phyloP scores from a whole-genome alignment of 768 basidiomycete species.

The Serendipita sp. region DNA sequence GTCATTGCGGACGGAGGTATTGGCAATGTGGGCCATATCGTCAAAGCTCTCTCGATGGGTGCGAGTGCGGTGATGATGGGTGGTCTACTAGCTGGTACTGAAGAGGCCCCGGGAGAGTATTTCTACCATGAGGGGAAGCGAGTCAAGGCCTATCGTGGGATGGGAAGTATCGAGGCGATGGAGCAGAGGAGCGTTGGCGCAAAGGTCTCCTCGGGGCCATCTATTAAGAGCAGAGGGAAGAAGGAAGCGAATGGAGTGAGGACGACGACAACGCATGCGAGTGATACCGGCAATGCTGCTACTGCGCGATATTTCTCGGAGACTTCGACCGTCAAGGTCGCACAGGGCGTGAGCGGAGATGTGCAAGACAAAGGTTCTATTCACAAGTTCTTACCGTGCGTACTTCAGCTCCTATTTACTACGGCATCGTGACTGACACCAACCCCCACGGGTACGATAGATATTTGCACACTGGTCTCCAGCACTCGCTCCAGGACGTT shows the following conservation, averaged over 20 bases:
- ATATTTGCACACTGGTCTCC: constrained; percentile 62
- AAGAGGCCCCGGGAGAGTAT: constrained; percentile 96
- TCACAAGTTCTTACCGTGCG: constrained; percentile 63
- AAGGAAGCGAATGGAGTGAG: constrained; percentile 10
- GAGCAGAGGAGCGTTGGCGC: constrained; percentile 44
- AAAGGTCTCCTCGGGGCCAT: constrained; percentile 10
- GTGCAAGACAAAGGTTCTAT: constrained; percentile 96
- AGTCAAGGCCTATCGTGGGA: constrained; percentile 96
- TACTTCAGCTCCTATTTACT: background rate
- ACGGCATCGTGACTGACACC: too few species aligned
- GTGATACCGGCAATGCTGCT: constrained; percentile 74
- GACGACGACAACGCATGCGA: background rate
- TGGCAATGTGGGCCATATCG: constrained; percentile 89
- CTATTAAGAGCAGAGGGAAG: constrained; percentile 11
- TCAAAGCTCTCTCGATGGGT: constrained; percentile 88
- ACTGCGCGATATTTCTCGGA: constrained; percentile 94
- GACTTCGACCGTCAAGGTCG: constrained; percentile 83
- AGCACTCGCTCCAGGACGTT: constrained; percentile 90
- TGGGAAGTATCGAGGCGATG: constrained; percentile 95
- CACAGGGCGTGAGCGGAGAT: constrained; percentile 89
- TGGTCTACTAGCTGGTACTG: constrained; percentile 82
- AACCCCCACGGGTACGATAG: background rate
- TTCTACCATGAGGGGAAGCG: constrained; percentile 99
- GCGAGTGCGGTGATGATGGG: constrained; percentile 99
- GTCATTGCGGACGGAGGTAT: constrained; percentile 96